Conservation (phyloP, 805 yeast genomes). For the Danielia oregonensis region DNA sequence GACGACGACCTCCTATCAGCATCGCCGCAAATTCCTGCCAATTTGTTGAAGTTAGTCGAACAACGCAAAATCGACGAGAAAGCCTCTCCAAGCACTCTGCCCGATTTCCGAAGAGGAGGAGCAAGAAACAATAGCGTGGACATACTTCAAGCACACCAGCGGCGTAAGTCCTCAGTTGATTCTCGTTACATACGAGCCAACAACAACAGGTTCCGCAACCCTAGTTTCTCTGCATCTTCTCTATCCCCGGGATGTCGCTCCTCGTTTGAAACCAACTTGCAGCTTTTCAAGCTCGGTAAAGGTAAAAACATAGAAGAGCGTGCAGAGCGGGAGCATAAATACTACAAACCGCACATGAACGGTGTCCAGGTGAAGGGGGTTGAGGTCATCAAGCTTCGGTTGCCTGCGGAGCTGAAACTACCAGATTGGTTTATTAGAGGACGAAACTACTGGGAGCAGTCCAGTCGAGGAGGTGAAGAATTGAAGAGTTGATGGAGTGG, state of each 20-base stretch:
- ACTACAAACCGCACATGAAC: slow-evolving; percentile 41
- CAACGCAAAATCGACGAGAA: slow-evolving; percentile 29
- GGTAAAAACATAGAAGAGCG: slow-evolving; percentile 8
- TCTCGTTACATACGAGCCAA: slow-evolving; percentile 23
- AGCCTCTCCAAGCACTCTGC: slow-evolving; percentile 30
- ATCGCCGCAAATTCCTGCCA: slow-evolving; percentile 69
- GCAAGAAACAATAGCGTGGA: slow-evolving; percentile 22
- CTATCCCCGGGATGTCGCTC: slow-evolving; percentile 10
- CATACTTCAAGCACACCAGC: slow-evolving; percentile 5
- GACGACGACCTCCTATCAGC: slow-evolving; percentile 49
- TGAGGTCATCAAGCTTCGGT: slow-evolving; percentile 39
- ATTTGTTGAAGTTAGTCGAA: slow-evolving; percentile 53
- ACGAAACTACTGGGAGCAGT: slow-evolving; percentile 59
- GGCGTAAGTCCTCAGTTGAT: slow-evolving; percentile 28
- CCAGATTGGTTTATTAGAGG: slow-evolving; percentile 74
- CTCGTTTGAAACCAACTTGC: slow-evolving; percentile 12
- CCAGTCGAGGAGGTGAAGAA: too few relatives aligned
- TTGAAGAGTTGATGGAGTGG: too few relatives aligned
- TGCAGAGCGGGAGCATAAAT: slow-evolving; percentile 27
- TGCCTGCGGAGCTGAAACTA: slow-evolving; percentile 62
- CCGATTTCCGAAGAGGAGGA: slow-evolving; percentile 15
- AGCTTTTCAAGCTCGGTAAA: slow-evolving; percentile 9
- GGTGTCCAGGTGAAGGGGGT: slow-evolving; percentile 30
- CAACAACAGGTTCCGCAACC: slow-evolving; percentile 19
- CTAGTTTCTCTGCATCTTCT: slow-evolving; percentile 7